phyloP scores from a whole-genome alignment of 2,329 filamentous ascomycete species.

The Trichoderma atroviride region DNA sequence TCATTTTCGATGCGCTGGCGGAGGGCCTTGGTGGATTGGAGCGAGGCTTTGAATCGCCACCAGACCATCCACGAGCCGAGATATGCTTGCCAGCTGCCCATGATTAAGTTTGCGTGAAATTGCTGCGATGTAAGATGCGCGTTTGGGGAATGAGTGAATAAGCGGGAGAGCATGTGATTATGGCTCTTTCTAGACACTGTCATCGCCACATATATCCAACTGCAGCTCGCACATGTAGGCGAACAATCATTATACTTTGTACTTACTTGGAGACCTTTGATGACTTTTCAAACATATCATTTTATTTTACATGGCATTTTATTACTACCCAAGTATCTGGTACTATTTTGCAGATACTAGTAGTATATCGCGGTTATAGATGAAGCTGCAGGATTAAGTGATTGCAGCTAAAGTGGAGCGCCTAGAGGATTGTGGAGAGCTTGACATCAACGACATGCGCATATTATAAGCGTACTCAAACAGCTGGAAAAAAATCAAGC shows the following conservation, averaged over 20 bases:
- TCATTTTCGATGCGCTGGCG: slow-evolving; percentile 33
- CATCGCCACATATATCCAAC: background rate
- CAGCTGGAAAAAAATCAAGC: background rate
- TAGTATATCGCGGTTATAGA: background rate
- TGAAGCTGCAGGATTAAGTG: slow-evolving; percentile 13
- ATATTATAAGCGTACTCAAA: background rate
- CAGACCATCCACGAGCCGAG: slow-evolving; percentile 36
- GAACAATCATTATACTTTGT: background rate
- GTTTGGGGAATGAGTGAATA: background rate
- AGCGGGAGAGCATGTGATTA: background rate
- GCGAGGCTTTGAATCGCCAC: slow-evolving; percentile 35
- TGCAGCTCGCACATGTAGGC: background rate
- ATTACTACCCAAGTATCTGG: too few relatives aligned
- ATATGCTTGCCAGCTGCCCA: slow-evolving; percentile 33
- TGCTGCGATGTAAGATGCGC: background rate
- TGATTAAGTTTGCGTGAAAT: background rate
- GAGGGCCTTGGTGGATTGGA: slow-evolving; percentile 33
- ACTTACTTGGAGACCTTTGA: background rate
- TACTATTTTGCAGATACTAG: background rate
- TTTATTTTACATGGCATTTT: background rate
- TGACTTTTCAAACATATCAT: background rate
- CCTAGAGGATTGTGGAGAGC: background rate
- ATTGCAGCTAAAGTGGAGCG: background rate
- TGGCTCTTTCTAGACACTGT: background rate
- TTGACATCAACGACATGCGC: background rate